Evolutionary conservation across 179 eudicot genomes (phyloP).

Genomic region (Dionaea muscipula): DNA sequence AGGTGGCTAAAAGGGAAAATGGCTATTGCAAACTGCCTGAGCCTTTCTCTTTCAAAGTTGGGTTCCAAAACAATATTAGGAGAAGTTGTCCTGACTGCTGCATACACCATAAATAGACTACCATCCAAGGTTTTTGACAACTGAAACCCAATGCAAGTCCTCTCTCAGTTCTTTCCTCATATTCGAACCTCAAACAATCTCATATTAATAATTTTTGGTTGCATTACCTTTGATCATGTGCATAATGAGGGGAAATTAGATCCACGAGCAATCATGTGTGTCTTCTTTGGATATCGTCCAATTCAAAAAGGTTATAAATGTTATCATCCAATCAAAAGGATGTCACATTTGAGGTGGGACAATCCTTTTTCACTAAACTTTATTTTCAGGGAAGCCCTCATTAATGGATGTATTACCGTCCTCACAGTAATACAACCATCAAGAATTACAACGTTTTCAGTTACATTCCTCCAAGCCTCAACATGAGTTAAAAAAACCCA

Average conservation of each 20-base stretch:
- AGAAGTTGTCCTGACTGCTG: background rate
- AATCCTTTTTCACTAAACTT: background rate
- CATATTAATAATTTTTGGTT: background rate
- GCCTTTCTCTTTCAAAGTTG: background rate
- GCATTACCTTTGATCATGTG: background rate
- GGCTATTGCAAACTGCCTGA: background rate
- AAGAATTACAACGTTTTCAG: background rate
- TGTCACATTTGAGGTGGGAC: background rate
- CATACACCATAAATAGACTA: slow-evolving; percentile 1
- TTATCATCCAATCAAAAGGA: background rate
- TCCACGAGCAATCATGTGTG: background rate
- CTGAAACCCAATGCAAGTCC: too few species aligned
- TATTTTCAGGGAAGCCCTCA: background rate
- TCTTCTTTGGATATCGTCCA: too few species aligned
- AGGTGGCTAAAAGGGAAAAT: background rate
- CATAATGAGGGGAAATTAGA: background rate
- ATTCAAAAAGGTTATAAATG: too few species aligned
- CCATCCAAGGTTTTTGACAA: background rate
- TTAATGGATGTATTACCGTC: background rate
- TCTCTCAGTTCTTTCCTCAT: too few species aligned
- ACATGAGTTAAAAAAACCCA: background rate
- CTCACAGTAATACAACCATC: background rate
- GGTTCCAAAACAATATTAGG: background rate
- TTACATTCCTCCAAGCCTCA: background rate
- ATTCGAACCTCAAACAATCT: background rate